phyloP scores from a whole-genome alignment of 306 rosid genomes.

The apple (Malus domestica) region ASM211411v1 NC_041800.1:22369233-22369732 shows the following conservation, averaged over 20 bases:
- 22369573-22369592: background rate
- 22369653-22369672: constrained; percentile 93
- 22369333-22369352: background rate
- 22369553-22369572: background rate
- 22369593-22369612: constrained; percentile 60
- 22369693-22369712: constrained; percentile 1
- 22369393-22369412: constrained; percentile 79
- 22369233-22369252: constrained; percentile 91
- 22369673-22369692: background rate
- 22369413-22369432: constrained; percentile 52
- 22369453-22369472: constrained; percentile 81
- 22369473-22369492: background rate
- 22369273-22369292: constrained; percentile 68
- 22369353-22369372: constrained; percentile 32
- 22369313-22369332: background rate
- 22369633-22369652: constrained; percentile 76
- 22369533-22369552: too few relatives aligned
- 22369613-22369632: constrained; percentile 55
- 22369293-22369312: constrained; percentile 7
- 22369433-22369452: constrained; percentile 70
- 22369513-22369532: background rate
- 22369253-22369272: constrained; percentile 91
- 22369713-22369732: constrained; percentile 11
- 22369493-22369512: background rate
- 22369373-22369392: constrained; percentile 97